Evolutionary conservation across 345 rosid genomes (phyloP).

Genomic region (Citropsis articulata): DNA sequence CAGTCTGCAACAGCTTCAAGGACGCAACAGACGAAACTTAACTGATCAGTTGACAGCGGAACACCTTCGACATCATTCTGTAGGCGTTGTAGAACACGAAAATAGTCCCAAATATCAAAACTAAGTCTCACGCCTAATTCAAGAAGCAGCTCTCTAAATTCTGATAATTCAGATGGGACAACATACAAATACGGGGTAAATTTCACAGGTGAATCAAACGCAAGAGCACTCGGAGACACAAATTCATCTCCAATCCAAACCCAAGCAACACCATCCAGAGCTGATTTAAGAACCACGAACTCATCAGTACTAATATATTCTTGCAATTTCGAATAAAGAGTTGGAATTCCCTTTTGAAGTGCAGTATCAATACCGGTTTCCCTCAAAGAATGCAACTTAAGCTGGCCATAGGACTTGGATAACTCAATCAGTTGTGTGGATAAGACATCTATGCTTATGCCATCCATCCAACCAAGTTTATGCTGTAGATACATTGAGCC

Average conservation of each 20-base stretch:
- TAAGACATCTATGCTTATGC: slow-evolving; percentile 47
- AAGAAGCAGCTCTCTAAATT: slow-evolving; percentile 71
- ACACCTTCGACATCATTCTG: slow-evolving; percentile 62
- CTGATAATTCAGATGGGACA: slow-evolving; percentile 92
- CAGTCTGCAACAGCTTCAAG: slow-evolving; percentile 87
- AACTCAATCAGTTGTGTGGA: slow-evolving; percentile 67
- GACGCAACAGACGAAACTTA: slow-evolving; percentile 69
- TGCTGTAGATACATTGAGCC: slow-evolving; percentile 51
- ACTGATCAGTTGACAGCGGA: slow-evolving; percentile 64
- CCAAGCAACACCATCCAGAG: slow-evolving; percentile 73
- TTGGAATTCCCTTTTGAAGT: slow-evolving; percentile 59
- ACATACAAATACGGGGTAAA: slow-evolving; percentile 89
- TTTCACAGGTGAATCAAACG: slow-evolving; percentile 97
- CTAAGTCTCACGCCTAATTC: slow-evolving; percentile 78
- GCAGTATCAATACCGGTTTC: slow-evolving; percentile 52
- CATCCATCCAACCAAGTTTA: slow-evolving; percentile 86
- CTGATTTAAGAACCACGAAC: slow-evolving; percentile 52
- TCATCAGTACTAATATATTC: slow-evolving; percentile 59
- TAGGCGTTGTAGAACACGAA: slow-evolving; percentile 64
- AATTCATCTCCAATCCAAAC: slow-evolving; percentile 97
- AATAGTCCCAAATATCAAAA: slow-evolving; percentile 79
- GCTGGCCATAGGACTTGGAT: slow-evolving; percentile 60
- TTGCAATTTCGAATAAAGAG: slow-evolving; percentile 63
- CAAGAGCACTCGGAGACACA: slow-evolving; percentile 72
- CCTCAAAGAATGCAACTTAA: slow-evolving; percentile 43